Conservation (phyloP, 1,284 basidiomycete genomes). For the Trichosporon sp. region DNA sequence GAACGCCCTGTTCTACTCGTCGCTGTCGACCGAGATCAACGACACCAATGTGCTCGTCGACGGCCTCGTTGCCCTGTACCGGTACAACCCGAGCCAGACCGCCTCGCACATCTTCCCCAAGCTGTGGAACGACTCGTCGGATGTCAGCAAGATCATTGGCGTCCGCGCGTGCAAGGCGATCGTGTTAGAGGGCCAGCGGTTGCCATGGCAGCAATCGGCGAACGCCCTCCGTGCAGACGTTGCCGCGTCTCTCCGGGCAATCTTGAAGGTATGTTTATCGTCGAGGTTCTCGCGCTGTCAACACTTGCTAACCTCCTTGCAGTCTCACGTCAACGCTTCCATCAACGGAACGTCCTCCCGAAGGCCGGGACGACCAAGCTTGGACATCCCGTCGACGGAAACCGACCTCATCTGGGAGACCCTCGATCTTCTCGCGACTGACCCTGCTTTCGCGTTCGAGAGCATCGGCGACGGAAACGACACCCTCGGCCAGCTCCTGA, state of each 20-base stretch:
- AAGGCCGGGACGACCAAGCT: conserved; percentile 15
- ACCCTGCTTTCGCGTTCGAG: conserved; percentile 32
- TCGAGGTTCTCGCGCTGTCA: neutral
- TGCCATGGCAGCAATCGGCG: conserved; percentile 34
- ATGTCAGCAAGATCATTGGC: conserved; percentile 72
- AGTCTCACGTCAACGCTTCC: conserved; percentile 7
- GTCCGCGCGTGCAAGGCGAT: conserved; percentile 63
- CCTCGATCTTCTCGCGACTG: conserved; percentile 29
- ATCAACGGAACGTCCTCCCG: conserved; percentile 9
- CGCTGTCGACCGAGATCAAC: conserved; percentile 54
- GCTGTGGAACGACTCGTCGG: conserved; percentile 68
- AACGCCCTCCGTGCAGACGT: conserved; percentile 24
- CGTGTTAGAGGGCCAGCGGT: conserved; percentile 39
- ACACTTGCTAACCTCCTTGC: neutral
- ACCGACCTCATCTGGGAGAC: conserved; percentile 31
- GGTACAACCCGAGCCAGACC: conserved; percentile 63
- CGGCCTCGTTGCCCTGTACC: conserved; percentile 65
- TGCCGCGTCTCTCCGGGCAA: conserved; percentile 23
- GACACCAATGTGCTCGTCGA: conserved; percentile 76
- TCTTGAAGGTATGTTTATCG: conserved; percentile 31
- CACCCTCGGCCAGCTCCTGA: conserved; percentile 23
- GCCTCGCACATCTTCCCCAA: conserved; percentile 61
- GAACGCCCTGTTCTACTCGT: conserved; percentile 41
- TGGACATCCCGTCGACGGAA: conserved; percentile 21
- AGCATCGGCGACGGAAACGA: conserved; percentile 21